A percentile compares a stretch with the other conserved stretches of the same genome.
Evolutionary conservation across 1,284 basidiomycete genomes (phyloP).

Genomic region (Cutaneotrichosporon arboriforme): DNA sequence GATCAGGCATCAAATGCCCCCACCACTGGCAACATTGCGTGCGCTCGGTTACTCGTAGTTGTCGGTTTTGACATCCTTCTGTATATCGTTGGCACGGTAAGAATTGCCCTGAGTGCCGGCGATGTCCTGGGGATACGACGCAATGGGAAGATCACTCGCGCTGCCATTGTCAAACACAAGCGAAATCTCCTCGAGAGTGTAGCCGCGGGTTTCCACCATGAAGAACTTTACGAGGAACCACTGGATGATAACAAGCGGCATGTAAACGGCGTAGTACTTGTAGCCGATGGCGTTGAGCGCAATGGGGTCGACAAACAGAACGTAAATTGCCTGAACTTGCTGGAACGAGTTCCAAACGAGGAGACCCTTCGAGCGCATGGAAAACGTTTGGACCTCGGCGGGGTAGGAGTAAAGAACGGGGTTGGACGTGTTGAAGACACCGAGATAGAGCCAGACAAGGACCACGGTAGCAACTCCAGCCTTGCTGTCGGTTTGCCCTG

Average conservation of each 20-base stretch:
- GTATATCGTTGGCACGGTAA: too few species aligned
- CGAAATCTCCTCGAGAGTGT: conserved; percentile 47
- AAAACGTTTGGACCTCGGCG: conserved; percentile 47
- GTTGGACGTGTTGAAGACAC: conserved; percentile 45
- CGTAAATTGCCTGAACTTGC: conserved; percentile 29
- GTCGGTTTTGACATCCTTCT: too few species aligned
- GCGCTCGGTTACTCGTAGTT: too few species aligned
- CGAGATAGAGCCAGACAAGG: conserved; percentile 48
- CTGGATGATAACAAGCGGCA: conserved; percentile 31
- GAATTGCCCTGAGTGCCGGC: not conserved
- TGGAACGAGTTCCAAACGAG: conserved; percentile 47
- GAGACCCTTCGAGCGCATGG: conserved; percentile 47
- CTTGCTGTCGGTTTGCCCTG: conserved; percentile 21
- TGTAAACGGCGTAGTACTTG: conserved; percentile 39
- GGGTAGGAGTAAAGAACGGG: conserved; percentile 44
- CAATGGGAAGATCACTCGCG: not conserved
- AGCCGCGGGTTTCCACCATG: conserved; percentile 47
- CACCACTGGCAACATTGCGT: too few species aligned
- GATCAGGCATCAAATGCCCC: too few species aligned
- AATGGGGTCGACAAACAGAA: conserved; percentile 39
- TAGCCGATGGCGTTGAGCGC: conserved; percentile 45
- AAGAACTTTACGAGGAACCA: conserved; percentile 27
- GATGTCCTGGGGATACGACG: not conserved
- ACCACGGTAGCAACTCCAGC: conserved; percentile 43
- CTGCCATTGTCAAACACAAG: conserved; percentile 32